Evolutionary conservation across 2,329 filamentous ascomycete genomes (phyloP).

Genomic region (Diplodia sapinea): DNA sequence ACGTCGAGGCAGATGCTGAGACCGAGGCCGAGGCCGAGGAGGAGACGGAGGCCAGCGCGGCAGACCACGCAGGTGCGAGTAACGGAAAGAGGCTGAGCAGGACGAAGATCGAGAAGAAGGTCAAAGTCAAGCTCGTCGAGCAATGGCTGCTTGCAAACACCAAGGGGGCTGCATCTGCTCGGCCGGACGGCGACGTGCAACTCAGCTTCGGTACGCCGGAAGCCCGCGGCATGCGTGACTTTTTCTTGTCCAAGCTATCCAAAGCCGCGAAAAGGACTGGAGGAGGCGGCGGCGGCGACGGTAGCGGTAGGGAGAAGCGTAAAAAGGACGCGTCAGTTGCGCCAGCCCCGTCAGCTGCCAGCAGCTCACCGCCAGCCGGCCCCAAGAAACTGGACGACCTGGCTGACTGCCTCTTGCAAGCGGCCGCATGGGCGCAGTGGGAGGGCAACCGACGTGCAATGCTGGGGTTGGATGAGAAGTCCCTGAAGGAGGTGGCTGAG

Average conservation of each 20-base stretch:
- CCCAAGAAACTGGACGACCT: conserved; percentile 75
- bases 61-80: conserved; percentile 1
- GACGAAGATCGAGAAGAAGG: conserved; percentile 56
- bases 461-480: conserved; percentile 31
- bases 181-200: conserved; percentile 6
- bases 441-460: conserved; percentile 59
- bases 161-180: neutral
- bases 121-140: conserved; percentile 67
- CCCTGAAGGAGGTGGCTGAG: conserved; percentile 26
- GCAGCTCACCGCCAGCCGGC: neutral
- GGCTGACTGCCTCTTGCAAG: conserved; percentile 79
- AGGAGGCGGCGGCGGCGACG: neutral
- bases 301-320: conserved; percentile 3
- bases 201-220: conserved; percentile 8
- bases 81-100: conserved; percentile 47
- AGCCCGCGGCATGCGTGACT: conserved; percentile 20
- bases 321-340: neutral
- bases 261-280: conserved; percentile 24
- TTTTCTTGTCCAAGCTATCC: conserved; percentile 21
- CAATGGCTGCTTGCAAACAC: conserved; percentile 25
- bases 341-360: neutral
- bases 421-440: conserved; percentile 78
- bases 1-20: neutral
- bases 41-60: neutral
- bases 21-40: neutral